Conservation (phyloP, 164 flowering plant genomes). For the Dillenia turbinata region DNA sequence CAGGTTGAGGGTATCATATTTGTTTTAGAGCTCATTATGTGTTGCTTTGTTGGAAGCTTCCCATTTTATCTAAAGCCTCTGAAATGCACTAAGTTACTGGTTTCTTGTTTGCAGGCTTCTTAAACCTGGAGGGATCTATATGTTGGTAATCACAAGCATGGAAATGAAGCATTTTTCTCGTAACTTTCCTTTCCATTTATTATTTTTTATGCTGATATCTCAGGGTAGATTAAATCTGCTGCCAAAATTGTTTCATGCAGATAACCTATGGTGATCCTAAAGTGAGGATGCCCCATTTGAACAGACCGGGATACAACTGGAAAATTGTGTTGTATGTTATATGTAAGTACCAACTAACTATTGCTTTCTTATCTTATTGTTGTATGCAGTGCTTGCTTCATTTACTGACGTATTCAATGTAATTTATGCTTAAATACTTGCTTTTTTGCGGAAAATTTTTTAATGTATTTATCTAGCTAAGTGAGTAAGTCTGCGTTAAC, state of each 20-base stretch:
- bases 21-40: background rate
- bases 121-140: conserved; percentile 87
- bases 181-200: background rate
- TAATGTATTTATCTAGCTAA: background rate
- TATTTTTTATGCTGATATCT: conserved; percentile 3
- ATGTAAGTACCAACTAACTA: conserved; percentile 49
- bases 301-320: conserved; percentile 65
- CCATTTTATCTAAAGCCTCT: background rate
- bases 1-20: conserved; percentile 54
- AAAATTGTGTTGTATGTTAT: conserved; percentile 58
- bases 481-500: no score
- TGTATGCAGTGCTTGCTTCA: no score
- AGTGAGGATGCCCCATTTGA: conserved; percentile 78
- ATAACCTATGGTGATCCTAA: conserved; percentile 94
- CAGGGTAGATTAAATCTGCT: background rate
- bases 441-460: background rate
- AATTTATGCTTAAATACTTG: background rate
- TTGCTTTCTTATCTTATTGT: background rate
- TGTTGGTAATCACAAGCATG: conserved; percentile 57
- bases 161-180: conserved; percentile 1
- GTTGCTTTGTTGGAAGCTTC: background rate
- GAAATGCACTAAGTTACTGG: conserved; percentile 2
- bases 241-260: conserved; percentile 28
- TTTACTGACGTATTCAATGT: background rate
- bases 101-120: conserved; percentile 63